Evolutionary conservation across 129 eudicot species (phyloP).

Genomic region (Apium graveolens): DNA sequence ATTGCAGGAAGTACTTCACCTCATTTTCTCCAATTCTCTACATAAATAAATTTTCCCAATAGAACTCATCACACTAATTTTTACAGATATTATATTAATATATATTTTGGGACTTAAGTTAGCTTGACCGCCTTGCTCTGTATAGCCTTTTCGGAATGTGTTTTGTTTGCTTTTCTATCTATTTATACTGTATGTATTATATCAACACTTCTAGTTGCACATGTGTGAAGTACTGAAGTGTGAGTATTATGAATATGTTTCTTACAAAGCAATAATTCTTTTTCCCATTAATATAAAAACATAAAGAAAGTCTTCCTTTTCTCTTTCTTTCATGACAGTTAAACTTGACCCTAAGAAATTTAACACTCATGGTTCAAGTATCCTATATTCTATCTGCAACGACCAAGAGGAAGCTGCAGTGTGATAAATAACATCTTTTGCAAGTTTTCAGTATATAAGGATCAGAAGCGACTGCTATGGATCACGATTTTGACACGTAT

Average conservation of each 20-base stretch:
- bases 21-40: neutral
- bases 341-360: neutral
- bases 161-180: neutral
- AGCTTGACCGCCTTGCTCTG: neutral
- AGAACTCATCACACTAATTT: neutral
- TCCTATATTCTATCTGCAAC: neutral
- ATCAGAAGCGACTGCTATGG: neutral
- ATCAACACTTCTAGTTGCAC: neutral
- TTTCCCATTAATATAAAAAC: neutral
- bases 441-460: neutral
- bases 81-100: neutral
- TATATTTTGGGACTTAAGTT: neutral
- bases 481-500: neutral
- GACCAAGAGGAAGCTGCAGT: neutral
- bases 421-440: neutral
- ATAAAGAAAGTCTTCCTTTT: neutral
- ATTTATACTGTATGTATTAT: neutral
- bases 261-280: neutral
- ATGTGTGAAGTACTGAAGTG: neutral
- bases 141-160: neutral
- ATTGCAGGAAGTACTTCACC: neutral
- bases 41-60: neutral
- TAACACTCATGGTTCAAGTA: neutral
- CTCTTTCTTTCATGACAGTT: neutral
- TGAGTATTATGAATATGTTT: neutral